Conservation (phyloP, 2,329 filamentous ascomycete species). For the Alternaria brassicicola region DNA sequence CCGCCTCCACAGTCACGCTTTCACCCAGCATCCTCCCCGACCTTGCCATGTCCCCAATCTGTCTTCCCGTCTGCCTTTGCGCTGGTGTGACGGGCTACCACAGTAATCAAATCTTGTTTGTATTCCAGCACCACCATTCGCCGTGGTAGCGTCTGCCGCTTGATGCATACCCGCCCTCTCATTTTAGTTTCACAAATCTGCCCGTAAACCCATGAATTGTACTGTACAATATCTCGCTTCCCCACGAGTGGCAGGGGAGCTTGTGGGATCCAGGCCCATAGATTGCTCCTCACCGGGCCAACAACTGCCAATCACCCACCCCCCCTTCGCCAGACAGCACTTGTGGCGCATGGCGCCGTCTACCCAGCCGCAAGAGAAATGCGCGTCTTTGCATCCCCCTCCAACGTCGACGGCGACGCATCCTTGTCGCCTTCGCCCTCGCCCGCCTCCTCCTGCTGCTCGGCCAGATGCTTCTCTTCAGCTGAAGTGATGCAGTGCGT, state of each 20-base stretch:
- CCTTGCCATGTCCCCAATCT: neutral
- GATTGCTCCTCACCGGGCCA: neutral
- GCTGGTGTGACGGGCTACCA: conserved; percentile 12
- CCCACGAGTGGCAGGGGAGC: conserved; percentile 10
- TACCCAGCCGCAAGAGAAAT: conserved; percentile 41
- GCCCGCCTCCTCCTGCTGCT: conserved; percentile 42
- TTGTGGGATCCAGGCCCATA: conserved; percentile 5
- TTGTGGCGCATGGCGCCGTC: conserved; percentile 29
- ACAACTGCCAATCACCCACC: conserved; percentile 3
- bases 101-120: conserved; percentile 31
- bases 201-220: neutral
- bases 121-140: conserved; percentile 16
- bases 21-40: conserved; percentile 7
- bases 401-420: conserved; percentile 7
- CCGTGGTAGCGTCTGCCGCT: conserved; percentile 10
- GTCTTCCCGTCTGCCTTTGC: neutral
- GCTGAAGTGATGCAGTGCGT: conserved; percentile 86
- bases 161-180: conserved; percentile 14
- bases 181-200: conserved; percentile 14
- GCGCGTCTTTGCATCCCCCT: conserved; percentile 29
- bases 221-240: conserved; percentile 20
- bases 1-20: neutral
- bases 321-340: neutral
- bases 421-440: conserved; percentile 18
- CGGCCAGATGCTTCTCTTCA: conserved; percentile 69